A percentile compares a stretch with the other conserved stretches of the same genome.
Evolutionary conservation across 2,329 filamentous ascomycete species (phyloP).

Genomic region (Talaromyces atroroseus): DNA sequence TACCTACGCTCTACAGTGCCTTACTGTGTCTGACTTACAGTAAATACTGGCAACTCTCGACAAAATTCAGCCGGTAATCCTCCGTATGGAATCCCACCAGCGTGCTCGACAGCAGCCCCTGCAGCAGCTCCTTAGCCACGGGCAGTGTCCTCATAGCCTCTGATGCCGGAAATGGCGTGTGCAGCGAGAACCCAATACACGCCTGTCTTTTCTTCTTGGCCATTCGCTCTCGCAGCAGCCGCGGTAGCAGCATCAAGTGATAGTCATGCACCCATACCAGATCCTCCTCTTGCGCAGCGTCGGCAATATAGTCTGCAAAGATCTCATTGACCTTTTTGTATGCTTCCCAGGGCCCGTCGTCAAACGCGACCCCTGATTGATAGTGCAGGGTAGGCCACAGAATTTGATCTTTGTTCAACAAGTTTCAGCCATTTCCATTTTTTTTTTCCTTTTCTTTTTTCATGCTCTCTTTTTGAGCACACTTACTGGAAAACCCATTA

Average conservation of each 20-base stretch:
- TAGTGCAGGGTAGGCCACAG: constrained; percentile 97
- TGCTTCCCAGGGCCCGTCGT: constrained; percentile 80
- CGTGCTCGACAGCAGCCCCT: constrained; percentile 79
- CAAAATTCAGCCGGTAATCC: constrained; percentile 86
- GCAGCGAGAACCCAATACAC: constrained; percentile 92
- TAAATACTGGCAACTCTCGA: constrained; percentile 82
- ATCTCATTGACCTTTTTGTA: constrained; percentile 85
- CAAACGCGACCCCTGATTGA: constrained; percentile 89
- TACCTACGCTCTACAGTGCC: neutral
- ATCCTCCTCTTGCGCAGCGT: constrained; percentile 77
- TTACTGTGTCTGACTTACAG: constrained; percentile 46
- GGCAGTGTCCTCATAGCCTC: constrained; percentile 91
- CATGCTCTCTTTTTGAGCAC: no score
- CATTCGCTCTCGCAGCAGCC: constrained; percentile 77
- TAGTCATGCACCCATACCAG: constrained; percentile 96
- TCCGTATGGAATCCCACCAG: constrained; percentile 98
- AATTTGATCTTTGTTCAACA: constrained; percentile 65
- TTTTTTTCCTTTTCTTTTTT: no score
- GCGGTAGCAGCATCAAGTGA: constrained; percentile 88
- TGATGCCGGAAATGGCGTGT: constrained; percentile 87
- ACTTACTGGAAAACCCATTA: constrained; percentile 88
- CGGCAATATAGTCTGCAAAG: constrained; percentile 77
- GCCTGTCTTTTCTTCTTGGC: constrained; percentile 66
- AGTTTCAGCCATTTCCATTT: neutral
- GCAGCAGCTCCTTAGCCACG: constrained; percentile 74